Evolutionary conservation across 2,329 filamentous ascomycete genomes (phyloP).

Genomic region (Penicillium fuscoglaucum): DNA sequence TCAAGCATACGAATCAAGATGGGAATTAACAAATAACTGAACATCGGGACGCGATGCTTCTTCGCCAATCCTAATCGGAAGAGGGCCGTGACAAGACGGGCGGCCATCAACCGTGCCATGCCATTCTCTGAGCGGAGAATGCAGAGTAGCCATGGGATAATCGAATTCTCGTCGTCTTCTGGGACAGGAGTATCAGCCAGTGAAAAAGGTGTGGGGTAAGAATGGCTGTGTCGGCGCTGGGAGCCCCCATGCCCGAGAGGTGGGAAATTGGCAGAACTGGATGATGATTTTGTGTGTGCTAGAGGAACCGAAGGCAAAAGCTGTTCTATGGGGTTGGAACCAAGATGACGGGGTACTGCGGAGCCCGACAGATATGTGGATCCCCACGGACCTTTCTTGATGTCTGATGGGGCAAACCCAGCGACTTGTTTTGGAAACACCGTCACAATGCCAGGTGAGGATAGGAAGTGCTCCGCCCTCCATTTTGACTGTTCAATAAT

Average conservation of each 20-base stretch:
- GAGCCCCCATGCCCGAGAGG: conserved; percentile 50
- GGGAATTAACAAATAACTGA: conserved; percentile 69
- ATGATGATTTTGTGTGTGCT: conserved; percentile 32
- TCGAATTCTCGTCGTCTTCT: conserved; percentile 67
- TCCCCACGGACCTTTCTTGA: conserved; percentile 54
- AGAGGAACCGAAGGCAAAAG: conserved; percentile 58
- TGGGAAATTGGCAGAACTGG: conserved; percentile 51
- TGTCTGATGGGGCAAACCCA: conserved; percentile 53
- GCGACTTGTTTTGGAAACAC: conserved; percentile 62
- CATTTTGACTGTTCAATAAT: conserved; percentile 79
- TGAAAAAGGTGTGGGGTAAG: conserved; percentile 37
- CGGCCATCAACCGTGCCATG: conserved; percentile 65
- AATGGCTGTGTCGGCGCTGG: conserved; percentile 39
- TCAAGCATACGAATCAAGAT: conserved; percentile 67
- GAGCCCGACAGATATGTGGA: conserved; percentile 56
- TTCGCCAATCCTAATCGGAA: conserved; percentile 68
- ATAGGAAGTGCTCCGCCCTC: conserved; percentile 69
- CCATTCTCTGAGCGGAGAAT: conserved; percentile 60
- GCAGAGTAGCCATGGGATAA: conserved; percentile 72
- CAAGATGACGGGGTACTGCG: conserved; percentile 47
- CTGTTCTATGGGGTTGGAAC: conserved; percentile 62
- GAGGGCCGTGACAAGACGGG: conserved; percentile 67
- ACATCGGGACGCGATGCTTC: conserved; percentile 62
- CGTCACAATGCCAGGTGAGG: conserved; percentile 67
- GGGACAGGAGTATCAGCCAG: conserved; percentile 42